A percentile compares a stretch with the other conserved stretches of the same genome.
phyloP scores from a whole-genome alignment of 495 filamentous ascomycete species.

The Aspergillus affinis region DNA sequence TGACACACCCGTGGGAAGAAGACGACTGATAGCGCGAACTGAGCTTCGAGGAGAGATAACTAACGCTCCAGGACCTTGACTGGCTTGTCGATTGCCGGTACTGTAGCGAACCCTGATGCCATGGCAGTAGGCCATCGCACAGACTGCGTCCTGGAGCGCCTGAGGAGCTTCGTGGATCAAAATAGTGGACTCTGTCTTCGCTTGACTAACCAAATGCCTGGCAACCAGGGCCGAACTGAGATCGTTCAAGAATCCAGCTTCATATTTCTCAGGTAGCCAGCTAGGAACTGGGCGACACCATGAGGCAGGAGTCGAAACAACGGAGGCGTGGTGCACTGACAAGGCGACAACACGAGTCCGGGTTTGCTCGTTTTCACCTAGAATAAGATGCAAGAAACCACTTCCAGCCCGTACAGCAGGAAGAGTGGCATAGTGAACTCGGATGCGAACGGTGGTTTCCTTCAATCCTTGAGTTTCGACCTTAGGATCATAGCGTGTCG shows the following conservation, averaged over 20 bases:
- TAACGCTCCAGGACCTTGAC: not conserved
- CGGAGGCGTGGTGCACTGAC: not conserved
- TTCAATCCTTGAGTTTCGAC: not conserved
- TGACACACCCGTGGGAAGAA: not conserved
- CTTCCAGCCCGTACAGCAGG: not conserved
- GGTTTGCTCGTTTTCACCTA: not conserved
- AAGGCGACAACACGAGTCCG: not conserved
- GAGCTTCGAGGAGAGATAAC: not conserved
- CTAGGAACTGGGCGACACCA: not conserved
- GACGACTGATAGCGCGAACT: not conserved
- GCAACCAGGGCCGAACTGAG: not conserved
- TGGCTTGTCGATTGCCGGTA: not conserved
- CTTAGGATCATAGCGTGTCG: not conserved
- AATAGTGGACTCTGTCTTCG: not conserved
- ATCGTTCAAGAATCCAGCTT: not conserved
- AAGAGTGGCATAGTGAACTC: not conserved
- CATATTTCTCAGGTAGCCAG: not conserved
- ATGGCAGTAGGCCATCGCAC: not conserved
- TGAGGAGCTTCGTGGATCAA: not conserved
- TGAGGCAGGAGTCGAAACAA: not conserved
- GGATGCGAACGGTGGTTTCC: not conserved
- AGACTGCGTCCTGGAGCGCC: not conserved
- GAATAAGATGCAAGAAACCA: not conserved
- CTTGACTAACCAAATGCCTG: not conserved
- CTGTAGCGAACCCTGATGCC: not conserved